A percentile compares a stretch with the other conserved stretches of the same genome.
Conservation (phyloP, 306 rosid genomes). For the Gleditsia sinensis region DNA sequence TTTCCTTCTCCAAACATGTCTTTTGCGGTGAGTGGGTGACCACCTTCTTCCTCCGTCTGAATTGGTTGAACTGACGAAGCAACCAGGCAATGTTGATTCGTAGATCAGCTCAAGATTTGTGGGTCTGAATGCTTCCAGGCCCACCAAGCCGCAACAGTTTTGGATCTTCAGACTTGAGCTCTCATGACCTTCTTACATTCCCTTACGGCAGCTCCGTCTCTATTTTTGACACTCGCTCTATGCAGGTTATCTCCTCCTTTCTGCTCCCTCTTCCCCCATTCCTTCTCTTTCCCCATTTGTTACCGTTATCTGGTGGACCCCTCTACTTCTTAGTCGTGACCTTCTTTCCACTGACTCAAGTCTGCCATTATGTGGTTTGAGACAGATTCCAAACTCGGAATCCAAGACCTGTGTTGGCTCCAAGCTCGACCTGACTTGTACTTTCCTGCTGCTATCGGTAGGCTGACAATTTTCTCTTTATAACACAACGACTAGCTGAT, state of each 20-base stretch:
- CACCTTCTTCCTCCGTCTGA: not conserved
- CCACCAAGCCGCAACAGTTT: slow-evolving; percentile 67
- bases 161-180: slow-evolving; percentile 65
- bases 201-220: slow-evolving; percentile 66
- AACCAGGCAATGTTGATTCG: slow-evolving; percentile 18
- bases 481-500: slow-evolving; percentile 46
- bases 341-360: too few species aligned
- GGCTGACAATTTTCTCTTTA: slow-evolving; percentile 55
- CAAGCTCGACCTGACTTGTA: slow-evolving; percentile 54
- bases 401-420: slow-evolving; percentile 71
- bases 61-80: not conserved
- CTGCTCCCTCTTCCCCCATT: slow-evolving; percentile 52
- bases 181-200: slow-evolving; percentile 59
- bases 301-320: too few species aligned
- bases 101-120: slow-evolving; percentile 41
- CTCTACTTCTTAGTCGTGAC: too few species aligned
- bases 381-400: slow-evolving; percentile 41
- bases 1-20: too few species aligned
- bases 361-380: slow-evolving; percentile 59
- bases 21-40: too few species aligned
- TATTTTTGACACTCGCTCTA: too few species aligned
- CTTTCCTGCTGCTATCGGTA: slow-evolving; percentile 54
- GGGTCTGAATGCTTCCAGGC: slow-evolving; percentile 74
- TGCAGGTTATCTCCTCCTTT: too few species aligned
- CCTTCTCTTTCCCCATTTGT: too few species aligned